Percentiles rank a stretch among this genome's conserved stretches.
Evolutionary conservation across 2,329 filamentous ascomycete species (phyloP).

Genomic region (Pestalotiopsis fici): DNA sequence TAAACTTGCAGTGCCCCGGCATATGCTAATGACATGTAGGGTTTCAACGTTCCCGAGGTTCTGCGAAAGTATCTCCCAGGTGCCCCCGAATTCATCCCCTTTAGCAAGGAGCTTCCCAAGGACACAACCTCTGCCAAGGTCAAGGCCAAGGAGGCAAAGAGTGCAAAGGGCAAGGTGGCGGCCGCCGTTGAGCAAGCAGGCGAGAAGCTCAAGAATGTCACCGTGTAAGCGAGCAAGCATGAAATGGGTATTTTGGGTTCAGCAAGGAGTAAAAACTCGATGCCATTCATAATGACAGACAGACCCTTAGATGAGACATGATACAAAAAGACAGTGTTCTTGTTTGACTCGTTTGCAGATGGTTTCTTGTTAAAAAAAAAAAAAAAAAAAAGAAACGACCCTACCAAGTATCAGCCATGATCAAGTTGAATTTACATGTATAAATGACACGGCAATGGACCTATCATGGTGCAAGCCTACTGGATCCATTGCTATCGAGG

Average conservation of each 20-base stretch:
- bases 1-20: neutral
- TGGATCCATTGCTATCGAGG: neutral
- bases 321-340: neutral
- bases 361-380: too few species aligned
- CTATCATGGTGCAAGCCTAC: neutral
- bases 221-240: constrained; percentile 16
- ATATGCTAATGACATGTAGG: constrained; percentile 41
- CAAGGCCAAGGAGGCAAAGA: constrained; percentile 34
- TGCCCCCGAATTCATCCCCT: constrained; percentile 85
- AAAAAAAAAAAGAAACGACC: too few species aligned
- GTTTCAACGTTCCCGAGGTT: constrained; percentile 78
- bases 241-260: neutral
- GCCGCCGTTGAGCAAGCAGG: constrained; percentile 24
- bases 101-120: constrained; percentile 81
- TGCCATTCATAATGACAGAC: neutral
- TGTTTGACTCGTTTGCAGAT: too few species aligned
- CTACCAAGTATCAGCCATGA: too few species aligned
- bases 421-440: too few species aligned
- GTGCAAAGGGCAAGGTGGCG: constrained; percentile 25
- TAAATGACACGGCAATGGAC: too few species aligned
- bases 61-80: constrained; percentile 90
- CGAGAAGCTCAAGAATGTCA: constrained; percentile 27
- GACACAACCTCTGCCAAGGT: constrained; percentile 65
- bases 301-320: neutral
- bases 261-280: neutral